Percentiles rank a stretch among this genome's conserved stretches.
These are phyloP conservation scores for Hermanozyma aechmeae DNA, from an alignment of 805 yeast genomes.

Conservation along the genomic window DNA sequence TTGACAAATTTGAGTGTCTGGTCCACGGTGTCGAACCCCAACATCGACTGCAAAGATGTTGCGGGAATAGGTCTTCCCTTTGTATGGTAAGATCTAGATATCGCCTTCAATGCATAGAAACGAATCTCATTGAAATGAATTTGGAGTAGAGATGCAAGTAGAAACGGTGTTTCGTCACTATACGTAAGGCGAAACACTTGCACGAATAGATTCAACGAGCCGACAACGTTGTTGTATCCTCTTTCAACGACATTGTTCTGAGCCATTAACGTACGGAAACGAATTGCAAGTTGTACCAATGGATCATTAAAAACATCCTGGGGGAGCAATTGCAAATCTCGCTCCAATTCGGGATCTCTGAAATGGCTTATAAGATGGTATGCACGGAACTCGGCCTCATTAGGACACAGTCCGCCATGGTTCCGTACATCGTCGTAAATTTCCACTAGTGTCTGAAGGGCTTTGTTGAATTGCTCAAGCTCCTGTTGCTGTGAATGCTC, in stretches of 20 bases:
- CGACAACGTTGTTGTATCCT: constrained; percentile 43
- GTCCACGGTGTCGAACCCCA: constrained; percentile 60
- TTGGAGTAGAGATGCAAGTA: constrained; percentile 69
- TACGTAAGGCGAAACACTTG: constrained; percentile 53
- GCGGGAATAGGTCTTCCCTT: constrained; percentile 60
- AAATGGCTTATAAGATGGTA: constrained; percentile 74
- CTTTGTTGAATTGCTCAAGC: constrained; percentile 85
- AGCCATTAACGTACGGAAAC: constrained; percentile 55
- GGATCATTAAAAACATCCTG: constrained; percentile 40
- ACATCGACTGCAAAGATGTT: constrained; percentile 32
- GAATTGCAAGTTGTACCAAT: constrained; percentile 61
- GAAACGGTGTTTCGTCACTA: constrained; percentile 44
- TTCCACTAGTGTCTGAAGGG: constrained; percentile 80
- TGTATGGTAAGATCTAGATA: constrained; percentile 59
- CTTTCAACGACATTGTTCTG: constrained; percentile 52
- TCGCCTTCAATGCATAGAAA: constrained; percentile 58
- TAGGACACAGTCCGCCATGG: constrained; percentile 59
- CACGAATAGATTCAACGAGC: constrained; percentile 50
- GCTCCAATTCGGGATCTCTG: constrained; percentile 77
- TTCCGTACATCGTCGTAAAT: constrained; percentile 75
- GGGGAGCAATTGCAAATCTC: constrained; percentile 66
- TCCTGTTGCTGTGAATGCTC: constrained; percentile 94
- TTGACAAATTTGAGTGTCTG: constrained; percentile 49
- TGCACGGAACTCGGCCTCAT: constrained; percentile 90
- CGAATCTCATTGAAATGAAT: constrained; percentile 73